These are phyloP conservation scores for Fusarium poae DNA, from an alignment of 2,329 filamentous ascomycete species.

Conservation along the genomic window DNA sequence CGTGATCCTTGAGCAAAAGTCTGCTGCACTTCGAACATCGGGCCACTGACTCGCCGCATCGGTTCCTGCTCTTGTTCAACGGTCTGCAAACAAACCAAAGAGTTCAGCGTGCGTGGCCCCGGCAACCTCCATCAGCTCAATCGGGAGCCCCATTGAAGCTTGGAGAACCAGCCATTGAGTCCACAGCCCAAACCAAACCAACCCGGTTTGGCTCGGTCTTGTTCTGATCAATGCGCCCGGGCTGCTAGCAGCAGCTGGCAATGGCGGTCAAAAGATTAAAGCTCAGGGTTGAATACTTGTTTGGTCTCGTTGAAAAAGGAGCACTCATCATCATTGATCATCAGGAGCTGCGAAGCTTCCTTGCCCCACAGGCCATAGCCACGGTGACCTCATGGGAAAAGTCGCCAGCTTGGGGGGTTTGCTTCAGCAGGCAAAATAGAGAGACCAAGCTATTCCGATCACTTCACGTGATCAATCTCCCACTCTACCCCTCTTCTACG, in stretches of 20 bases:
- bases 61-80: constrained; percentile 29
- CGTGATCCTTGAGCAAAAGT: constrained; percentile 45
- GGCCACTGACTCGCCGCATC: constrained; percentile 41
- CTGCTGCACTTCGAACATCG: constrained; percentile 47
- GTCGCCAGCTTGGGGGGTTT: constrained; percentile 5
- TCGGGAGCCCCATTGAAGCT: constrained; percentile 40
- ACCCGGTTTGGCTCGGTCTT: constrained; percentile 12
- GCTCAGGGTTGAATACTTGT: constrained; percentile 20
- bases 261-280: constrained; percentile 36
- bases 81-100: constrained; percentile 25
- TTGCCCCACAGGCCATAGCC: constrained; percentile 38
- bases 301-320: constrained; percentile 9
- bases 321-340: constrained; percentile 35
- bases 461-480: constrained; percentile 51
- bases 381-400: constrained; percentile 48
- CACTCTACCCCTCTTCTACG: constrained; percentile 13
- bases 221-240: constrained; percentile 21
- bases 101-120: constrained; percentile 33
- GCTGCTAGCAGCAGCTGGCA: constrained; percentile 16
- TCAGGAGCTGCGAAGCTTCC: constrained; percentile 38
- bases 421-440: constrained; percentile 22
- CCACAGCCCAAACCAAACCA: constrained; percentile 14
- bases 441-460: constrained; percentile 36
- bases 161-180: constrained; percentile 34
- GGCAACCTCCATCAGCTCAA: constrained; percentile 43